Evolutionary conservation across 169 alveolate genomes (phyloP).

Genomic region (Sarcocystis neurona): DNA sequence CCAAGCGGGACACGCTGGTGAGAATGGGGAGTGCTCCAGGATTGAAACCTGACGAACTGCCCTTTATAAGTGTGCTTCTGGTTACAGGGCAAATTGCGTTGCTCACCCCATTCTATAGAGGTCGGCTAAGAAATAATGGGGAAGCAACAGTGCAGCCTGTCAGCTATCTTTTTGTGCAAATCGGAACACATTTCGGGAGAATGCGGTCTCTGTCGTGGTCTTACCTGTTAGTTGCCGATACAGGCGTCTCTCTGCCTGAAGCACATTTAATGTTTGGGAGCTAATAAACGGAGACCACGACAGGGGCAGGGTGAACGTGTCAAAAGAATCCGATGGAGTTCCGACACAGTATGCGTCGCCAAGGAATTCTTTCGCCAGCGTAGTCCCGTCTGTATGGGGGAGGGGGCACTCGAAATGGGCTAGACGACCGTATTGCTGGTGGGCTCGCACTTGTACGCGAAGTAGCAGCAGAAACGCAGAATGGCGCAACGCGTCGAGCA

Average conservation of each 20-base stretch:
- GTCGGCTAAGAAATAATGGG: too few relatives aligned
- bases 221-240: background rate
- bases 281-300: background rate
- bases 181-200: background rate
- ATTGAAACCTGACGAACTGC: too few relatives aligned
- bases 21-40: too few relatives aligned
- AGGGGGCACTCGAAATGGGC: background rate
- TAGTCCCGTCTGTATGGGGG: too few relatives aligned
- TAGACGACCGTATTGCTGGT: background rate
- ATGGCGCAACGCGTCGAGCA: too few relatives aligned
- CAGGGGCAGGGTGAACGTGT: background rate
- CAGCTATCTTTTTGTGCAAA: background rate
- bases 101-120: too few relatives aligned
- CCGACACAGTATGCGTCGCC: too few relatives aligned
- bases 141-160: background rate
- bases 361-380: too few relatives aligned
- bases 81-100: too few relatives aligned
- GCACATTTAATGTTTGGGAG: background rate
- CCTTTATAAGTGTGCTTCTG: too few relatives aligned
- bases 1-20: too few relatives aligned
- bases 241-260: background rate
- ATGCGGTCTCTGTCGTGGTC: background rate
- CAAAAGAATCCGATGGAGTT: too few relatives aligned
- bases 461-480: background rate
- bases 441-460: background rate